Conservation (phyloP, 2,329 filamentous ascomycete genomes). For the Tolypocladium tundrense region DNA sequence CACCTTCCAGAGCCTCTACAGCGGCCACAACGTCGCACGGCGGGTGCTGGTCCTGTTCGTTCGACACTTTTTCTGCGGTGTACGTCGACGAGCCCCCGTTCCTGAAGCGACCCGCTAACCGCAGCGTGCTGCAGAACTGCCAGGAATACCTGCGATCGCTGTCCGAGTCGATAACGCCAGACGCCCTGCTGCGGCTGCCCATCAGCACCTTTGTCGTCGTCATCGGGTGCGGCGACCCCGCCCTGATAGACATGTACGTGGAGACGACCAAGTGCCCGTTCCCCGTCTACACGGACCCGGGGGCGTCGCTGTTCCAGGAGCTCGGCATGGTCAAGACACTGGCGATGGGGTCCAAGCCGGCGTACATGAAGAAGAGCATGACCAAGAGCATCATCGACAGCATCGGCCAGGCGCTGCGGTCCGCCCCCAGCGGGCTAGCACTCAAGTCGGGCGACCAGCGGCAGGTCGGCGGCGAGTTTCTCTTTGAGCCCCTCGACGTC, state of each 20-base stretch:
- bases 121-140: conserved; percentile 46
- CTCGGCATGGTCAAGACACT: conserved; percentile 61
- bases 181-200: conserved; percentile 37
- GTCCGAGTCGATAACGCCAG: conserved; percentile 44
- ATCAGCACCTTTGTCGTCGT: conserved; percentile 55
- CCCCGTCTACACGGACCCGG: conserved; percentile 70
- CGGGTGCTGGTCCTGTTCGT: conserved; percentile 64
- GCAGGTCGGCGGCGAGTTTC: conserved; percentile 68
- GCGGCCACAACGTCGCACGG: conserved; percentile 39
- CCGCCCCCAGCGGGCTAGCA: conserved; percentile 46
- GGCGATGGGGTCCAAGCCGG: conserved; percentile 47
- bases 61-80: conserved; percentile 72
- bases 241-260: conserved; percentile 57
- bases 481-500: conserved; percentile 52
- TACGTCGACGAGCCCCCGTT: conserved; percentile 30
- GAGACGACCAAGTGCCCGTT: conserved; percentile 54
- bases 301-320: conserved; percentile 51
- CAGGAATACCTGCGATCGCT: conserved; percentile 62
- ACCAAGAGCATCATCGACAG: conserved; percentile 38
- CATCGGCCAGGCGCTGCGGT: conserved; percentile 49
- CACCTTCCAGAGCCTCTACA: conserved; percentile 54
- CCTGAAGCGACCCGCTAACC: conserved; percentile 6
- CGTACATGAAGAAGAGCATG: conserved; percentile 51
- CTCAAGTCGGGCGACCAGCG: conserved; percentile 54
- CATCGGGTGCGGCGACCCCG: conserved; percentile 61